Evolutionary conservation across 2,329 filamentous ascomycete genomes (phyloP), one percentile per base, ranked within the genome.

Genomic region (Fusarium xyrophilum): DNA sequence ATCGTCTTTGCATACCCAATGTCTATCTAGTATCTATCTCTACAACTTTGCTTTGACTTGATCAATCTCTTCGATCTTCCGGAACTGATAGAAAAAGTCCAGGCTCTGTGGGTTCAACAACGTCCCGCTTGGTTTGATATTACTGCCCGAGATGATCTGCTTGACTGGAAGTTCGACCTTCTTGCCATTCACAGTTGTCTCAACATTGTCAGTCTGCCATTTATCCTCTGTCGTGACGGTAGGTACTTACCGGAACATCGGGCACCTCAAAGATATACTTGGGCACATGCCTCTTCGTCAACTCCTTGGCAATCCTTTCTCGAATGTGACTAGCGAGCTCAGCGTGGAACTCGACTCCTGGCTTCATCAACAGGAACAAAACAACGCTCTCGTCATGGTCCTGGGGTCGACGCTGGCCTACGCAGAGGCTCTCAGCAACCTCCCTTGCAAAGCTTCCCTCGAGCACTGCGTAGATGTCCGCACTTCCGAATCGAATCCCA

Each of bases 161-260:
- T 96, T 96, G 32, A 96, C 90, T 0, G 92, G 92, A 54, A 96
- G 73, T 76, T 96, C 92, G 7, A 96, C 92, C 78, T 96, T 96
- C 77, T 96, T 96, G 51, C 92, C 79, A 75, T 95, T 96, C 66
- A 96, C 88, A 0, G 92, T 96, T 0, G 89, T 91, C 88, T 93
- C 3, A 13, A 4, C 13, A 19, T 23, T 14, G 47, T 76, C 35
- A 78, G 73, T 21, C 14, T 33, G 7, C 30, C 6, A 11, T 9
- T 42, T 3, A 12, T 23, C 5, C 5, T 21, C 17, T 6, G 3
- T 15, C 15, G 12, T 12, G 4, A 14, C 2, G 6, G 17, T 14
- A 7, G 19, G 21, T 28, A 84, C 89, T 80, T 78, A 92, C 91
- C 64, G 92, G 93, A 75, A 96, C 93, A 70, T 92, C 92, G 21